These are phyloP conservation scores for Domatiomyces catenatus DNA, from an alignment of 2,329 filamentous ascomycete genomes.

Conservation along the genomic window DNA sequence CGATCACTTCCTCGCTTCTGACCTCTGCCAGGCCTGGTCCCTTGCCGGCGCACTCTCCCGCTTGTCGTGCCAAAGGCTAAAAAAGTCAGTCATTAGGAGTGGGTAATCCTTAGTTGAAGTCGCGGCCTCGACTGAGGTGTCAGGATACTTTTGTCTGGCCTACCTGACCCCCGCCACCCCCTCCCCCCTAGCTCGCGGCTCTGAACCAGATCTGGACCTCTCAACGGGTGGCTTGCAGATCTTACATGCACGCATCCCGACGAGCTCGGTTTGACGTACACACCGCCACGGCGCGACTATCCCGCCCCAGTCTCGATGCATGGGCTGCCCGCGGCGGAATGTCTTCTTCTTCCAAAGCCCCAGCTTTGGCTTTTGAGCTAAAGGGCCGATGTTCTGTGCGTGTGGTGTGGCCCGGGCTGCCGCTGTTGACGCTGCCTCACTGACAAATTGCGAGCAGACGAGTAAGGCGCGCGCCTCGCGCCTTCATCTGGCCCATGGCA, in stretches of 20 bases:
- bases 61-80: background rate
- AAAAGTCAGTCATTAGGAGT: background rate
- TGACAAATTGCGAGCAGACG: conserved; percentile 42
- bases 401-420: conserved; percentile 8
- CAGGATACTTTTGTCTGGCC: conserved; percentile 3
- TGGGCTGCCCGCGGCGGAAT: conserved; percentile 9
- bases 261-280: conserved; percentile 9
- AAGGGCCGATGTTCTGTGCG: conserved; percentile 66
- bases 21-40: background rate
- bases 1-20: background rate
- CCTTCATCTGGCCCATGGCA: conserved; percentile 77
- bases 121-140: conserved; percentile 7
- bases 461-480: conserved; percentile 85
- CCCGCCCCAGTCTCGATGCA: conserved; percentile 8
- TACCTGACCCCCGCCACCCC: conserved; percentile 2
- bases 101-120: conserved; percentile 1
- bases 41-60: background rate
- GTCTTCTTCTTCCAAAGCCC: conserved; percentile 15
- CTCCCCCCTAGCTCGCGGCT: background rate
- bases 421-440: background rate
- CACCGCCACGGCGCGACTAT: conserved; percentile 9
- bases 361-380: conserved; percentile 65
- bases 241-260: conserved; percentile 9
- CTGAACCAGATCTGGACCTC: background rate
- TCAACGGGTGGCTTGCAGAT: conserved; percentile 1